Evolutionary conservation across 1,284 basidiomycete species (phyloP).

Genomic region (Ganoderma lucidum): DNA sequence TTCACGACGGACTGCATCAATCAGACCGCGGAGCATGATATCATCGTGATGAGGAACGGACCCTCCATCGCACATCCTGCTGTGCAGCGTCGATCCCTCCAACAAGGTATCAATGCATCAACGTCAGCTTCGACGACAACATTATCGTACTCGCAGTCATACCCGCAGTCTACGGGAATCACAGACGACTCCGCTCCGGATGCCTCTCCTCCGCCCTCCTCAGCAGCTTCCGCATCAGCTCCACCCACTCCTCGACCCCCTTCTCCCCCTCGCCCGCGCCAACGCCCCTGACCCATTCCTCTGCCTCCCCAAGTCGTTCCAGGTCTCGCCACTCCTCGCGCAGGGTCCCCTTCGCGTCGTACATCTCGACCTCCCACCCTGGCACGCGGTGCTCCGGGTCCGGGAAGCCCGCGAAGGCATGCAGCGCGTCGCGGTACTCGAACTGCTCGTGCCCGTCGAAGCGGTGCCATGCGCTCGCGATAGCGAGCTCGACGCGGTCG

Average conservation of each 20-base stretch:
- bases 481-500: slow-evolving; percentile 36
- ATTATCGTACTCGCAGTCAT: background rate
- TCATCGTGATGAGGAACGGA: background rate
- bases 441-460: slow-evolving; percentile 65
- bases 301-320: slow-evolving; percentile 61
- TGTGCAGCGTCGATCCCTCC: background rate
- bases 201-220: slow-evolving; percentile 44
- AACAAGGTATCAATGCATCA: background rate
- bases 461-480: slow-evolving; percentile 64
- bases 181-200: slow-evolving; percentile 26
- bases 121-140: too few relatives aligned
- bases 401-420: slow-evolving; percentile 50
- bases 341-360: slow-evolving; percentile 56
- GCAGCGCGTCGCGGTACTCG: slow-evolving; percentile 69
- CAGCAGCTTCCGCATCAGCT: slow-evolving; percentile 59
- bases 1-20: background rate
- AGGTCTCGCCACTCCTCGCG: slow-evolving; percentile 66
- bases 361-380: slow-evolving; percentile 67
- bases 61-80: background rate
- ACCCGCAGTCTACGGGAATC: background rate
- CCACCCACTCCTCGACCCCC: slow-evolving; percentile 68
- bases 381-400: slow-evolving; percentile 45
- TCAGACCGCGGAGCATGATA: background rate
- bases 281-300: slow-evolving; percentile 66
- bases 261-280: slow-evolving; percentile 53